phyloP scores from a whole-genome alignment of 164 flowering plant species.

The Magnolia changhungtana region DNA sequence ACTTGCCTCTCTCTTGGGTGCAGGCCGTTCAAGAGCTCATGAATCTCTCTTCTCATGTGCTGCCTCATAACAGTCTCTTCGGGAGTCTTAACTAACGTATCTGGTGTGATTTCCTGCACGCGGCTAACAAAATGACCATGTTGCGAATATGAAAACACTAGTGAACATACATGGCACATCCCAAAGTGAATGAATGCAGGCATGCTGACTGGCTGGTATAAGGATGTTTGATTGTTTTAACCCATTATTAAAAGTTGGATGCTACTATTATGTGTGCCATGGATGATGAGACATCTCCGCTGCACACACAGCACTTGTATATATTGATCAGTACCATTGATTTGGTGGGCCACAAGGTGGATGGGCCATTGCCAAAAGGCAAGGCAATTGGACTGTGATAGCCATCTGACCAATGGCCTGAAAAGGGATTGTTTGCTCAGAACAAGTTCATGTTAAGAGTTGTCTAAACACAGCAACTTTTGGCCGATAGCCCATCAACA shows the following conservation, averaged over 20 bases:
- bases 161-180: not conserved
- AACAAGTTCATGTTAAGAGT: no score
- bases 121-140: not conserved
- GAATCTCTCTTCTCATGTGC: conserved; percentile 45
- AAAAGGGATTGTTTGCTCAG: no score
- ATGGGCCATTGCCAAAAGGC: no score
- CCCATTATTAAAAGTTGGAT: not conserved
- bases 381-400: no score
- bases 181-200: not conserved
- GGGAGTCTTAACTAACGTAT: conserved; percentile 46
- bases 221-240: not conserved
- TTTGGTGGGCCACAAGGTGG: no score
- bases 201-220: not conserved
- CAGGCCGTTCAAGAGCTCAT: conserved; percentile 40
- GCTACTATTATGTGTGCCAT: not conserved
- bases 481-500: no score
- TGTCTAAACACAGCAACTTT: no score
- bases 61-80: conserved; percentile 53
- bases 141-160: not conserved
- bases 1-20: conserved; percentile 64
- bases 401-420: no score
- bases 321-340: no score
- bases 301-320: no score
- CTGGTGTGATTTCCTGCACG: conserved; percentile 62
- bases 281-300: no score